Evolutionary conservation across 2,329 filamentous ascomycete species (phyloP).

Genomic region (Penicillium sp.): DNA sequence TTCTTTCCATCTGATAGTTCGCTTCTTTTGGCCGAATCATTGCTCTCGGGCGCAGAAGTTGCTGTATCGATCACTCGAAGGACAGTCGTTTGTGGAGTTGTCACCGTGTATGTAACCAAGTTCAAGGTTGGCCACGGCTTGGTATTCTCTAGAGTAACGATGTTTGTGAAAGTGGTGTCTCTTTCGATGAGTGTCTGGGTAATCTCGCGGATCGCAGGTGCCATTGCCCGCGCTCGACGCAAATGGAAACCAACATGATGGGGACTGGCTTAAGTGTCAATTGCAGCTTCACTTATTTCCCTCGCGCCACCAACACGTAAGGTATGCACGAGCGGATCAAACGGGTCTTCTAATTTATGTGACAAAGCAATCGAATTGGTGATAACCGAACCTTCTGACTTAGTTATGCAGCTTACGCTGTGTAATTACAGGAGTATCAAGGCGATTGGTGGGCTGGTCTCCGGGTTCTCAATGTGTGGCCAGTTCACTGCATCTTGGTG

Average conservation of each 20-base stretch:
- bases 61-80: background rate
- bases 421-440: background rate
- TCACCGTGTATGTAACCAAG: background rate
- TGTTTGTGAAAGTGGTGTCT: background rate
- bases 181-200: background rate
- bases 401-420: slow-evolving; percentile 7
- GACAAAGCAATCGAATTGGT: background rate
- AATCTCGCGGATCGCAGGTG: slow-evolving; percentile 2
- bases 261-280: background rate
- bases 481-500: background rate
- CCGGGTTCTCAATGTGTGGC: background rate
- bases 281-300: background rate
- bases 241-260: background rate
- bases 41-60: background rate
- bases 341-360: background rate
- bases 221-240: background rate
- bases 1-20: background rate
- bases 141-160: background rate
- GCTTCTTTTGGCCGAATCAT: background rate
- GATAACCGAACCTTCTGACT: background rate
- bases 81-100: background rate
- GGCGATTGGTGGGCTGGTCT: background rate
- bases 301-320: slow-evolving; percentile 1
- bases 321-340: slow-evolving; percentile 4
- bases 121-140: background rate